Conservation (phyloP, 805 yeast genomes). For the Hanseniaspora opuntiae region DNA sequence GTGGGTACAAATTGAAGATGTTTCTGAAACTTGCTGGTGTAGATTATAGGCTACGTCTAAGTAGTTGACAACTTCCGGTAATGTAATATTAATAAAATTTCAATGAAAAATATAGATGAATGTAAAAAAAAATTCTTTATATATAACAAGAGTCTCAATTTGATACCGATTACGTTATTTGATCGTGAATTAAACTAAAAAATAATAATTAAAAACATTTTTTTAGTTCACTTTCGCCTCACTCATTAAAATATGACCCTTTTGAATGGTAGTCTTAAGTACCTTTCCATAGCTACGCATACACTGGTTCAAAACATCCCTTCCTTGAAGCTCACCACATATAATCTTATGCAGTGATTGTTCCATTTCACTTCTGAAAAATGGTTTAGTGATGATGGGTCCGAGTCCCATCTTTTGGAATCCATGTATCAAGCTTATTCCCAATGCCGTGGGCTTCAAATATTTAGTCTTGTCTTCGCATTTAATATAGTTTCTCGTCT, state of each 20-base stretch:
- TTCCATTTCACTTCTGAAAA: conserved; percentile 67
- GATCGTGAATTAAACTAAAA: not conserved
- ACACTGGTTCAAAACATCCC: conserved; percentile 42
- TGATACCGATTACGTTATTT: no score
- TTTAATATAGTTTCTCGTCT: conserved; percentile 51
- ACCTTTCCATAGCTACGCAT: conserved; percentile 46
- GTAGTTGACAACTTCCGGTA: not conserved
- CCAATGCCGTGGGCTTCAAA: conserved; percentile 68
- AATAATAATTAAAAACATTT: not conserved
- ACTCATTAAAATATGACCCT: conserved; percentile 16
- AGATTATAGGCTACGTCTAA: not conserved
- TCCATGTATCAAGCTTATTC: conserved; percentile 77
- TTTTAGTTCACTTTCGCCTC: not conserved
- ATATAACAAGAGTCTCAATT: no score
- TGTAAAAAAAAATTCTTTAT: no score
- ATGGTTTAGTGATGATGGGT: conserved; percentile 80
- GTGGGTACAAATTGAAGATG: conserved; percentile 21
- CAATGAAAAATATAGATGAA: no score
- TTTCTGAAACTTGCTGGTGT: conserved; percentile 14
- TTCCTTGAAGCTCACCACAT: conserved; percentile 42
- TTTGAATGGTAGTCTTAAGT: conserved; percentile 20
- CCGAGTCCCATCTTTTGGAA: conserved; percentile 62
- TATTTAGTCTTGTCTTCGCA: conserved; percentile 22
- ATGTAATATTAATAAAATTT: not conserved
- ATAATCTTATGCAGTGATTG: conserved; percentile 51